Percentiles rank a stretch among this genome's conserved stretches.
Conservation (phyloP, 2,329 filamentous ascomycete genomes). For the Fusarium proliferatum region DNA sequence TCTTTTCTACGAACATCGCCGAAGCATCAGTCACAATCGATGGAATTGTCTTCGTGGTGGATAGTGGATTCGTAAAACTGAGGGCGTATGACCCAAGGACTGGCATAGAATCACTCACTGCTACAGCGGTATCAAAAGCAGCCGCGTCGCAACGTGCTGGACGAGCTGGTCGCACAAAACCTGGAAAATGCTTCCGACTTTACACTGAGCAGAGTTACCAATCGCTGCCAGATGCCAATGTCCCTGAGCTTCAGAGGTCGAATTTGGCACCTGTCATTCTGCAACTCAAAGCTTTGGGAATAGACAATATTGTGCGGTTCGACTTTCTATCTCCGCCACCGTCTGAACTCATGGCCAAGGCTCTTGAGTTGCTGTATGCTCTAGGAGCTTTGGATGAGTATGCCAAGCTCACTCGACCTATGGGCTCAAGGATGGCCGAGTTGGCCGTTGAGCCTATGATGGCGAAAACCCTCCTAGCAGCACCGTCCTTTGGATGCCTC, state of each 20-base stretch:
- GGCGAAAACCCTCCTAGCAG: slow-evolving; percentile 84
- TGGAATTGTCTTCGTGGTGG: slow-evolving; percentile 90
- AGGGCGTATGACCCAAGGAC: slow-evolving; percentile 85
- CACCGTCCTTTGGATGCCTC: slow-evolving; percentile 79
- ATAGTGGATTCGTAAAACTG: slow-evolving; percentile 91
- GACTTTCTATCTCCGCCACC: slow-evolving; percentile 89
- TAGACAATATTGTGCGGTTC: slow-evolving; percentile 93
- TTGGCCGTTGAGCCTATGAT: slow-evolving; percentile 96
- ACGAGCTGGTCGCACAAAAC: slow-evolving; percentile 85
- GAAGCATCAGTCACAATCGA: slow-evolving; percentile 96
- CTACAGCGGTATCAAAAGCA: slow-evolving; percentile 86
- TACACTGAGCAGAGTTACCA: slow-evolving; percentile 83
- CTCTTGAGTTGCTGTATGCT: slow-evolving; percentile 87
- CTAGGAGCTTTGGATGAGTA: slow-evolving; percentile 89
- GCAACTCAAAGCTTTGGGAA: slow-evolving; percentile 93
- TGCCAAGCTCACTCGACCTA: slow-evolving; percentile 86
- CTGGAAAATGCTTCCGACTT: slow-evolving; percentile 93
- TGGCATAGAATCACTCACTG: slow-evolving; percentile 88
- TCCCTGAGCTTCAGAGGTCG: slow-evolving; percentile 91
- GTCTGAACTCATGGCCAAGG: slow-evolving; percentile 84
- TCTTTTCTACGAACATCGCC: slow-evolving; percentile 95
- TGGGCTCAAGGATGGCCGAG: slow-evolving; percentile 94
- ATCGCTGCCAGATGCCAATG: slow-evolving; percentile 74
- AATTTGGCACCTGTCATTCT: slow-evolving; percentile 90
- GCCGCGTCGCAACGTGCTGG: slow-evolving; percentile 93